Base-by-base conservation (phyloP, 164 flowering plant genomes). In the Saururus chinensis region DNA sequence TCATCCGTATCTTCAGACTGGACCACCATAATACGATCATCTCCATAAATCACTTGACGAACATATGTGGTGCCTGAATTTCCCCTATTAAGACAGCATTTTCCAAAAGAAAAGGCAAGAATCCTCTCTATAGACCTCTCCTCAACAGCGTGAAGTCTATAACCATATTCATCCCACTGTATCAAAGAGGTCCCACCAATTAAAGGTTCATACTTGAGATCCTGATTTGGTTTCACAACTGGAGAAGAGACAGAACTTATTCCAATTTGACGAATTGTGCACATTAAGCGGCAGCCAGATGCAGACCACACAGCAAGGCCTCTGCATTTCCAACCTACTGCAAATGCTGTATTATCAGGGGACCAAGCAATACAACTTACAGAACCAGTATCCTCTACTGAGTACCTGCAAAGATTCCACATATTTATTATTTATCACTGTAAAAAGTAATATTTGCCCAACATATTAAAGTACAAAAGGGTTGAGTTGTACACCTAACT, bases 101-200 rank as follows among this genome's bases (percentile, higher is more conserved):
- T 93, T 1, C 99, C 97, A 79, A 93, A 93, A 45, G 97, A 80
- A 75, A 93, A 93, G 56, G 89, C 74, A 70, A 93, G 74, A 62
- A 93, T 75, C 75, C 97, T 84, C 71, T 88, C 97, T 19, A 79
- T 68, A 69, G 88, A 80, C 63, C 81, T 77, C 76, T 85, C 86
- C 74, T 93, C 99, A 70, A 86, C 71, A 55, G 85, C 86, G 78
- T 88, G 90, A 70, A 93, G 92, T 75, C 83, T 84, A 75, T 90
- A 93, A 66, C 99, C 97, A 79, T 82, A 74, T 75, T 87, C 96
- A 81, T 91, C 97, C 97, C 99, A 93, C 70, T 93, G 96, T 74
- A 90, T 66, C 68, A 82, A 57, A 54, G 95, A 79, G 53, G 92
- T 79, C 49, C 99, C 99, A 72, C 82, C 76, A 79, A 88, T 80